These are phyloP conservation scores for Oxytropis ochrocephala DNA, from an alignment of 306 rosid species.

Conservation along the genomic window DNA sequence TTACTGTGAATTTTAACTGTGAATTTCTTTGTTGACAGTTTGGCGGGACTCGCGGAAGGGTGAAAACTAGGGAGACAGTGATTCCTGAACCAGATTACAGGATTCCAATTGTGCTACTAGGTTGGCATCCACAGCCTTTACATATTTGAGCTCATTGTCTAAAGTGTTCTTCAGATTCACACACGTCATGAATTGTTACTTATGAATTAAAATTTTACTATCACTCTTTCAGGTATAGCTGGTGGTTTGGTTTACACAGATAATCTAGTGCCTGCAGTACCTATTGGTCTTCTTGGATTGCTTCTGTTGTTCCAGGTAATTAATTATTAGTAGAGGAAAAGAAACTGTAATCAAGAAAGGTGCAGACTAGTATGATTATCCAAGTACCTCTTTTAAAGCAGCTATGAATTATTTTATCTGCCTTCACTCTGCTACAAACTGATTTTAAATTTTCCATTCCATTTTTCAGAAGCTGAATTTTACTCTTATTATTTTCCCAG, in stretches of 20 bases:
- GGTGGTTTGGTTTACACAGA: slow-evolving; percentile 78
- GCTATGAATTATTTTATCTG: not conserved
- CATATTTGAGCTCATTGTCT: too few relatives aligned
- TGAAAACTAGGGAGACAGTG: slow-evolving; percentile 51
- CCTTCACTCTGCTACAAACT: not conserved
- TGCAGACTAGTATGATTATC: not conserved
- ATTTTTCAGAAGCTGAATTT: slow-evolving; percentile 15
- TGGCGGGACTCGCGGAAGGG: slow-evolving; percentile 71
- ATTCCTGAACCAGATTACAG: slow-evolving; percentile 90
- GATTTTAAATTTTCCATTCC: not conserved
- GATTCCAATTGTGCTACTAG: slow-evolving; percentile 80
- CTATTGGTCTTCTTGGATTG: slow-evolving; percentile 81
- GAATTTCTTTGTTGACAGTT: slow-evolving; percentile 44
- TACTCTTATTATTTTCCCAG: slow-evolving; percentile 37
- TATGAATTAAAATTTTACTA: slow-evolving; percentile 11
- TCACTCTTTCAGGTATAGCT: slow-evolving; percentile 49
- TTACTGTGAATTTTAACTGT: slow-evolving; percentile 11
- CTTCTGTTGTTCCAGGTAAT: slow-evolving; percentile 88
- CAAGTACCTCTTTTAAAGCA: not conserved
- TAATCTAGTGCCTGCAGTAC: slow-evolving; percentile 71
- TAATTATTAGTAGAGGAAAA: slow-evolving; percentile 19
- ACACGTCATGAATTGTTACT: not conserved
- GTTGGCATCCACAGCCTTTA: too few relatives aligned
- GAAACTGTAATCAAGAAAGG: not conserved
- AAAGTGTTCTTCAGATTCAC: too few relatives aligned